Percentiles rank a stretch among this genome's conserved stretches.
Conservation (phyloP, 2,329 filamentous ascomycete genomes). For the Colletotrichum coccodes region DNA sequence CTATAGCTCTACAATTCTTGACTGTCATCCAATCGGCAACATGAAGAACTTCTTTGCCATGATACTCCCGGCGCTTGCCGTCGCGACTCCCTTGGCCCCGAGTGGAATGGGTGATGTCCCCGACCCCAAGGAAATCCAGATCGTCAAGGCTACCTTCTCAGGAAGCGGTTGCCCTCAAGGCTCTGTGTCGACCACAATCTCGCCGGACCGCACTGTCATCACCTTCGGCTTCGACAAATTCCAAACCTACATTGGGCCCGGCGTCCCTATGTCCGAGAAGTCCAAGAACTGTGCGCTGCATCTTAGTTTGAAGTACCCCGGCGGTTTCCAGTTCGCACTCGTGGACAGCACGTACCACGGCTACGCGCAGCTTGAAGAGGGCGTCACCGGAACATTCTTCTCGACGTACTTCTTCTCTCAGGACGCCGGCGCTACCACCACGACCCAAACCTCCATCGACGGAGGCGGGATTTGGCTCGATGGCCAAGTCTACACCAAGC, state of each 20-base stretch:
- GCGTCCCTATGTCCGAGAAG: constrained; percentile 45
- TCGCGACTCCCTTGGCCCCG: constrained; percentile 45
- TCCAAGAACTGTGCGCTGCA: constrained; percentile 61
- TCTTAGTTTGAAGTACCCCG: constrained; percentile 56
- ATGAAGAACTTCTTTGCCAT: constrained; percentile 49
- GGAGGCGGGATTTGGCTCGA: constrained; percentile 53
- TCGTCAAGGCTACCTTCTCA: constrained; percentile 50
- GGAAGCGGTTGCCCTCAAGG: constrained; percentile 57
- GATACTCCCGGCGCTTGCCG: constrained; percentile 48
- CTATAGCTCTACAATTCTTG: too few relatives aligned
- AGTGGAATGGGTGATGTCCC: constrained; percentile 46
- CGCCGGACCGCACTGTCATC: constrained; percentile 55
- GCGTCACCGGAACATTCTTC: constrained; percentile 55
- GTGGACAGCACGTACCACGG: constrained; percentile 60
- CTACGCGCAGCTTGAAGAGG: constrained; percentile 56
- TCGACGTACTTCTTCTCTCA: constrained; percentile 60
- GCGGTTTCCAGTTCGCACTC: constrained; percentile 57
- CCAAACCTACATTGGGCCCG: constrained; percentile 59
- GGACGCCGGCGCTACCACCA: constrained; percentile 54
- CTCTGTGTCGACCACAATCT: constrained; percentile 53
- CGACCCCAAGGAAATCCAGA: constrained; percentile 52
- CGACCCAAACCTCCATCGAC: constrained; percentile 53
- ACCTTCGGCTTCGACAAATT: constrained; percentile 59
- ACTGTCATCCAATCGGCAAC: constrained; percentile 35
- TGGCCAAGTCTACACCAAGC: constrained; percentile 59